Evolutionary conservation across 129 eudicot genomes (phyloP).

Genomic region (Dittrichia graveolens): DNA sequence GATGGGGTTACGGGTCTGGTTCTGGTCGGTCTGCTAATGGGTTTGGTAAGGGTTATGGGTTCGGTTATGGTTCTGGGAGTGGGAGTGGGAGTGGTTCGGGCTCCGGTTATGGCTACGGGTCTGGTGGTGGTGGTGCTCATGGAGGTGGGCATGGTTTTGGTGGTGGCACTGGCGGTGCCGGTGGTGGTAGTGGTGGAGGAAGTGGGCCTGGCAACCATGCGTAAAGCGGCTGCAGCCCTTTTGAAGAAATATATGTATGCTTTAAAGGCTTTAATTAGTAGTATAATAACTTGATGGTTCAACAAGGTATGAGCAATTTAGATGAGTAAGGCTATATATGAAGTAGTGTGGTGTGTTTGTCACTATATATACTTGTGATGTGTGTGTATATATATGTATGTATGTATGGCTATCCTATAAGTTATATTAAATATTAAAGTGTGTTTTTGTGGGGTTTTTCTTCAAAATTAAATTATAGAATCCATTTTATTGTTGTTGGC

Average conservation of each 20-base stretch:
- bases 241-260: slow-evolving; percentile 3
- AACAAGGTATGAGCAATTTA: slow-evolving; percentile 23
- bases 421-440: slow-evolving; percentile 12
- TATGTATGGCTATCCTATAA: slow-evolving; percentile 22
- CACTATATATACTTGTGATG: slow-evolving; percentile 11
- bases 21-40: slow-evolving; percentile 67
- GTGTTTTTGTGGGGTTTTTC: slow-evolving; percentile 9
- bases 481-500: background rate
- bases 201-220: slow-evolving; percentile 23
- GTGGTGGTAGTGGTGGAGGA: slow-evolving; percentile 12
- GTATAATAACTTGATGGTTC: slow-evolving; percentile 25
- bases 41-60: slow-evolving; percentile 66
- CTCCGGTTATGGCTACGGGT: slow-evolving; percentile 56
- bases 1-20: slow-evolving; percentile 87
- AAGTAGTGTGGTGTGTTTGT: slow-evolving; percentile 23
- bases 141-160: slow-evolving; percentile 62
- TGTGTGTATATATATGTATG: slow-evolving; percentile 15
- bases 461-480: background rate
- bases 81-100: slow-evolving; percentile 77
- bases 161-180: slow-evolving; percentile 30
- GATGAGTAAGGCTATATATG: slow-evolving; percentile 11
- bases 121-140: slow-evolving; percentile 55
- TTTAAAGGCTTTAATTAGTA: background rate
- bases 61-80: slow-evolving; percentile 64
- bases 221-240: background rate